Evolutionary conservation across 345 rosid species (phyloP).

Genomic region (Trapa incisa): DNA sequence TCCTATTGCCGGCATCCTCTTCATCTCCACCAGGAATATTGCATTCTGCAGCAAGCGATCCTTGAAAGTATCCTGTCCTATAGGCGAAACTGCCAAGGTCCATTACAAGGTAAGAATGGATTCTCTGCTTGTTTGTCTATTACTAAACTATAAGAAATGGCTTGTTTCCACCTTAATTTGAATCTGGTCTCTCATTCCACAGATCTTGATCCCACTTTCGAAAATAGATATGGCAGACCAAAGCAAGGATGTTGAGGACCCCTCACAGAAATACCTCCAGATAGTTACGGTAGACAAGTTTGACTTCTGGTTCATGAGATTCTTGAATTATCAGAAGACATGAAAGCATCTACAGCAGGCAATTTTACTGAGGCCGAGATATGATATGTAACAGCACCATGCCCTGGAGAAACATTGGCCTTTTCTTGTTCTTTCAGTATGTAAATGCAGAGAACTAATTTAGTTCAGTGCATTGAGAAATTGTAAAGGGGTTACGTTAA

Average conservation of each 20-base stretch:
- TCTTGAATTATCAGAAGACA: conserved; percentile 26
- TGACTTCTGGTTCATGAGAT: conserved; percentile 34
- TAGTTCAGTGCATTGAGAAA: too few relatives aligned
- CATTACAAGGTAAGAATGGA: conserved; percentile 19
- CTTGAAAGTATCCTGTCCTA: conserved; percentile 10
- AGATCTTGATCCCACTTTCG: conserved; percentile 25
- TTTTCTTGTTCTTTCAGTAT: background rate
- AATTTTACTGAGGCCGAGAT: background rate
- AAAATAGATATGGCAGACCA: conserved; percentile 13
- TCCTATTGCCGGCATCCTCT: conserved; percentile 31
- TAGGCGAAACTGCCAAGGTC: conserved; percentile 7
- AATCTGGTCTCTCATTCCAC: background rate
- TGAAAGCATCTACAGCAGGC: conserved; percentile 18
- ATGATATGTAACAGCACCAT: background rate
- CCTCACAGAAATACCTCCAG: conserved; percentile 16
- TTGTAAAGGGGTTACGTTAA: too few relatives aligned
- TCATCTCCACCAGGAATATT: conserved; percentile 24
- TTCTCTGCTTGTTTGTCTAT: background rate
- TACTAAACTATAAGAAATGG: background rate
- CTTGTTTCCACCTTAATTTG: background rate
- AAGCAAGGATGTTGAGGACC: conserved; percentile 19
- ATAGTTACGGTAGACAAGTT: conserved; percentile 18
- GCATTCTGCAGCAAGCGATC: conserved; percentile 29
- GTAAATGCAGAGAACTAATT: too few relatives aligned
- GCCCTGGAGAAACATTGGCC: background rate